Conservation (phyloP, 208 protist species). For the Wallacemonas sp. region DNA sequence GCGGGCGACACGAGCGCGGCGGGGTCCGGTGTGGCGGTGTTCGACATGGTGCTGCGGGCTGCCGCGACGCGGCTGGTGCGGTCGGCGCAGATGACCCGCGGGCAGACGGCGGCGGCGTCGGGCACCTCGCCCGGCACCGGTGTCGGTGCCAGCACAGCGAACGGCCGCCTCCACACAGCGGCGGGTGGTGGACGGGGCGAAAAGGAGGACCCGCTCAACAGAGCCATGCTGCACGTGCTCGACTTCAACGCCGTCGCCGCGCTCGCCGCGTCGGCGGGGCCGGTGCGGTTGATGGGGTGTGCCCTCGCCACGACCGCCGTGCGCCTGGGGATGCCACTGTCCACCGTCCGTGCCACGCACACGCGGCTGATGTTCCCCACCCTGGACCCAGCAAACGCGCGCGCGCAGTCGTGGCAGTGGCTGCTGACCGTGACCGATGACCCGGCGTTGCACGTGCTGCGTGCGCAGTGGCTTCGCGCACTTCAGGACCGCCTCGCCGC, state of each 20-base stretch:
- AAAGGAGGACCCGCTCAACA: constrained; percentile 16
- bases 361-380: constrained; percentile 34
- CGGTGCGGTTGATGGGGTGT: constrained; percentile 38
- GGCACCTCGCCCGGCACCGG: background rate
- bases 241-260: constrained; percentile 30
- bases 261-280: constrained; percentile 30
- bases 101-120: background rate
- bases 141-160: background rate
- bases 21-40: constrained; percentile 18
- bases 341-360: constrained; percentile 24
- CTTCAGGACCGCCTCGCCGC: constrained; percentile 15
- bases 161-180: too few species aligned
- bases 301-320: constrained; percentile 29
- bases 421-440: constrained; percentile 5
- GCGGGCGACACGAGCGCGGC: constrained; percentile 1
- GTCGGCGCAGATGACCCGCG: too few species aligned
- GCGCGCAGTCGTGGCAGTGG: constrained; percentile 2
- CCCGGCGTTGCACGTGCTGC: constrained; percentile 17
- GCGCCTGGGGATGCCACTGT: constrained; percentile 16
- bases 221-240: constrained; percentile 17
- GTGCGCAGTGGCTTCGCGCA: constrained; percentile 28
- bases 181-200: background rate
- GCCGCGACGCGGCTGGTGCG: constrained; percentile 26
- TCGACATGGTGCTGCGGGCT: constrained; percentile 28
- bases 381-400: background rate